Base-by-base conservation (phyloP, 148 eudicot species). In the Rheum nobile region DNA sequence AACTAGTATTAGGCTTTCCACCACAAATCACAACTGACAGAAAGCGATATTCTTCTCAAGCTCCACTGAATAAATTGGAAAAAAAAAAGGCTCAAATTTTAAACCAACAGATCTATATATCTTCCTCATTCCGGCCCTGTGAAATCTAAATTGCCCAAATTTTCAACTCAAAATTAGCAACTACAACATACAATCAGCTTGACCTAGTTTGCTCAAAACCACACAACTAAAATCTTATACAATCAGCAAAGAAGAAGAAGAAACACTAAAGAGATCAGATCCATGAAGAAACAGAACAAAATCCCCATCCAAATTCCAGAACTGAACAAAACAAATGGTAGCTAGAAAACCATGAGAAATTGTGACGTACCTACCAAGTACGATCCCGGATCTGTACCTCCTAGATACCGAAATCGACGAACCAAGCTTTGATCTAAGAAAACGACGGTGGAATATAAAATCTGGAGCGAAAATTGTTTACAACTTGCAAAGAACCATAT, bases 311-410 rank as follows among this genome's bases (percentile, higher is more conserved):
- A 65, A 37, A 2, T 37, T 37, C 6, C 4, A 6, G 6, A 37
- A 41, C 0, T 41, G 54, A 48, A 48, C 14, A 41, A 65, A 65
- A 65, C 39, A 48, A 44, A 48, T 17, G 54, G 21, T 31, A 63
- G 39, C 14, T 7, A 10, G 35, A 61, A 14, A 61, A 29, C n/a
- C 35, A 29, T 32, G 41, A 65, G 21, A 65, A 14, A 32, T 65
- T 34, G 41, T 32, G 10, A 0, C 22, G 39, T 65, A 65, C 70
- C 70, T 65, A 7, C 22, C 2, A 65, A 65, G 22, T 32, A 32
- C 41, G 70, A 65, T 5, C n/a, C 35, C 70, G 41, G 70, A 65
- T 65, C 70, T 65, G 41, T 1, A 65, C n/a, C 68, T 61, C 68
- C 29, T 61, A 6, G 35, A 61, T 61, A 3, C 67, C 67, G 4